Evolutionary conservation across 163 green algal species (phyloP).

Genomic region (Coccomyxa subellipsoidea): DNA sequence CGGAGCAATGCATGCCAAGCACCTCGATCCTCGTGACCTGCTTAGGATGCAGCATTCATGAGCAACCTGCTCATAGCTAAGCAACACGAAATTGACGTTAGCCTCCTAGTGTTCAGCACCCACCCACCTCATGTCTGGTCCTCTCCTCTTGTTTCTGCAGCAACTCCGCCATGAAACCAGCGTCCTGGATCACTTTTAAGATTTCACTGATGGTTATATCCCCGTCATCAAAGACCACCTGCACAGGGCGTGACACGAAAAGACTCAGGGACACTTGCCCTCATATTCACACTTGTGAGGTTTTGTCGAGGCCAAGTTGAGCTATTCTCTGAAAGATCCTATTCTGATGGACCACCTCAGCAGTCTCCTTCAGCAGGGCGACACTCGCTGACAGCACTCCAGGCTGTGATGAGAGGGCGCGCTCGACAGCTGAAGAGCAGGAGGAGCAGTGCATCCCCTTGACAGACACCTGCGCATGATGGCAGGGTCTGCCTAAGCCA

Average conservation of each 20-base stretch:
- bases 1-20: conserved; percentile 69
- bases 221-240: conserved; percentile 5
- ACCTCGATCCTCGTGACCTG: conserved; percentile 52
- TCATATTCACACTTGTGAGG: background rate
- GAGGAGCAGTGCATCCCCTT: conserved; percentile 70
- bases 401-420: conserved; percentile 44
- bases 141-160: conserved; percentile 2
- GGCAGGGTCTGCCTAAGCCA: too few relatives aligned
- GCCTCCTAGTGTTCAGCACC: background rate
- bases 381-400: conserved; percentile 63
- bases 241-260: too few relatives aligned
- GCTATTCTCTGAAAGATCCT: background rate
- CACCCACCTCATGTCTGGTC: background rate
- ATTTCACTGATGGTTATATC: conserved; percentile 2
- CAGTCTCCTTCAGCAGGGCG: conserved; percentile 64
- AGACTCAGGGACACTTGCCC: too few relatives aligned
- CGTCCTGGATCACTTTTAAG: conserved; percentile 68
- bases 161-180: conserved; percentile 69
- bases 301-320: background rate
- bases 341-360: conserved; percentile 37
- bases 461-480: conserved; percentile 42
- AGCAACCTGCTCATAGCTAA: background rate
- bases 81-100: too few relatives aligned
- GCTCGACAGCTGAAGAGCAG: conserved; percentile 57
- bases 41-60: background rate